Conservation (phyloP, 495 filamentous ascomycete species). For the Glutinoglossum americanum region DNA sequence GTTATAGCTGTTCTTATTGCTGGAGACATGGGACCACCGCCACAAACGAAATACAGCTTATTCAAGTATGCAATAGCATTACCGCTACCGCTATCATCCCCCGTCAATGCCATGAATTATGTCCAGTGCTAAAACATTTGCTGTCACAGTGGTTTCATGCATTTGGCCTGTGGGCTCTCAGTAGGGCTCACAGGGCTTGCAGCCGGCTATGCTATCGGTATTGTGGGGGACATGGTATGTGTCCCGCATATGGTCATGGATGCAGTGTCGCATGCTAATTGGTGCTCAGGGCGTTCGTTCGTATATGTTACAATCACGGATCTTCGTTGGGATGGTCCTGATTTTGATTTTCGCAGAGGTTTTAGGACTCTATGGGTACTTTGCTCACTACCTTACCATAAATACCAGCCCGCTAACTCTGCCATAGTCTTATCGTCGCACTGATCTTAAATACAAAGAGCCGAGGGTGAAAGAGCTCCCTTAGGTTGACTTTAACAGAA, state of each 20-base stretch:
- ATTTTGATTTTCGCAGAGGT: constrained; percentile 98
- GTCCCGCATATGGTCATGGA: neutral
- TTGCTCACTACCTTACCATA: constrained; percentile 6
- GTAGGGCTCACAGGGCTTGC: constrained; percentile 83
- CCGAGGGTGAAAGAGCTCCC: constrained; percentile 4
- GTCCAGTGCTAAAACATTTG: neutral
- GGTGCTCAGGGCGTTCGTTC: constrained; percentile 50
- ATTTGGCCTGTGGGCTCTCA: constrained; percentile 73
- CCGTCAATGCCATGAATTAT: constrained; percentile 9
- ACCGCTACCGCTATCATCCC: neutral
- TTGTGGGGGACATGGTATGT: constrained; percentile 72
- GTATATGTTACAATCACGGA: constrained; percentile 85
- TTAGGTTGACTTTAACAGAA: neutral
- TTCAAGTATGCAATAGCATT: constrained; percentile 39
- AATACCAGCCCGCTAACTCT: neutral
- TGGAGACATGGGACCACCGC: constrained; percentile 51
- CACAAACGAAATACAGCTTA: constrained; percentile 42
- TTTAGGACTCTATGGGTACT: constrained; percentile 86
- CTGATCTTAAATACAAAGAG: constrained; percentile 33
- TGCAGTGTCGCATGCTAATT: constrained; percentile 12
- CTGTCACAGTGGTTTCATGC: constrained; percentile 59
- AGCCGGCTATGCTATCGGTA: constrained; percentile 91
- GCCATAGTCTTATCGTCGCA: constrained; percentile 30
- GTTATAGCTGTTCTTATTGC: constrained; percentile 92
- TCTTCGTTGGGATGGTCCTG: constrained; percentile 96